A percentile compares a stretch with the other conserved stretches of the same genome.
Conservation (phyloP, 805 yeast genomes). For the Pichia cephalocereana region DNA sequence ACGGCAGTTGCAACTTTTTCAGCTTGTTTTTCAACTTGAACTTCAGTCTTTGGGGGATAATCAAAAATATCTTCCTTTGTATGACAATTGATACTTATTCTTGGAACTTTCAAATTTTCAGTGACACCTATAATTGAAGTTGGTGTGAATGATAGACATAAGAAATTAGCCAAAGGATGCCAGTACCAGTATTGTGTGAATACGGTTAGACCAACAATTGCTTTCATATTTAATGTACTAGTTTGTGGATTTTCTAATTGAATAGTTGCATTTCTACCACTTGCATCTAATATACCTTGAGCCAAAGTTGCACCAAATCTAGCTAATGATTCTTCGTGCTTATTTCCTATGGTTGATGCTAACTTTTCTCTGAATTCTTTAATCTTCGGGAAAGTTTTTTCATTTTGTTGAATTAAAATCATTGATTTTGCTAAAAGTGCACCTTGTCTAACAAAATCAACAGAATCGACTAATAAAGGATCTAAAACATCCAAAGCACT, state of each 20-base stretch:
- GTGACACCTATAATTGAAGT: constrained; percentile 84
- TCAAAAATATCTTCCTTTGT: constrained; percentile 72
- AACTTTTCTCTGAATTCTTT: constrained; percentile 64
- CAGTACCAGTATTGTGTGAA: constrained; percentile 96
- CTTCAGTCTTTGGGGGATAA: constrained; percentile 85
- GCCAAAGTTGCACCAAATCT: constrained; percentile 96
- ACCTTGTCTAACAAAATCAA: constrained; percentile 97
- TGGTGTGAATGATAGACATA: constrained; percentile 86
- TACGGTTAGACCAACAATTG: constrained; percentile 84
- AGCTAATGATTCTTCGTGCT: constrained; percentile 94
- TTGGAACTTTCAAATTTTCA: constrained; percentile 78
- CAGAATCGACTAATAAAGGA: constrained; percentile 87
- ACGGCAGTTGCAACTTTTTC: constrained; percentile 92
- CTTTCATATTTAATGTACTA: constrained; percentile 81
- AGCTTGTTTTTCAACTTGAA: constrained; percentile 67
- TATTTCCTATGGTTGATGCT: constrained; percentile 68
- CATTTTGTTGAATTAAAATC: constrained; percentile 85
- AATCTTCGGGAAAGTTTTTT: constrained; percentile 71
- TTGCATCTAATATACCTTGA: constrained; percentile 97
- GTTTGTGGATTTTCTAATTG: constrained; percentile 82
- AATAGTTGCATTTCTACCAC: constrained; percentile 96
- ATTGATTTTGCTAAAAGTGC: constrained; percentile 87
- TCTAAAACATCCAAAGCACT: constrained; percentile 88
- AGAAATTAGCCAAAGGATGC: constrained; percentile 94
- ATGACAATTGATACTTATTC: constrained; percentile 72